Conservation (phyloP, 2,329 filamentous ascomycete genomes). For the Neurospora sp. region DNA sequence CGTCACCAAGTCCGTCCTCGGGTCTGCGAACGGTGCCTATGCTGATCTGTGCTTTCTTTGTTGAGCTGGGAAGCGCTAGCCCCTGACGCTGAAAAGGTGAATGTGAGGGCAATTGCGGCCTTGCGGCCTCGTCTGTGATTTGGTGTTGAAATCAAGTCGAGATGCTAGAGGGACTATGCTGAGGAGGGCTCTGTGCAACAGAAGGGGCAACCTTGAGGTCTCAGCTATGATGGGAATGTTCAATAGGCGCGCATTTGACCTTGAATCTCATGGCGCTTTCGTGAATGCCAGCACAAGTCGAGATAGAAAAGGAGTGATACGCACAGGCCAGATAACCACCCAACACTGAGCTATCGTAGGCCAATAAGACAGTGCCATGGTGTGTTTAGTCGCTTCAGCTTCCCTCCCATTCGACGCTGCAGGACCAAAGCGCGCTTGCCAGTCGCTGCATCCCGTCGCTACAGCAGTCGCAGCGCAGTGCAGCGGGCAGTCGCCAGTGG, state of each 20-base stretch:
- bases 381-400: background rate
- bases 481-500: background rate
- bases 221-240: background rate
- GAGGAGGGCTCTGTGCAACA: background rate
- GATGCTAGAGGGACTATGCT: background rate
- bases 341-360: background rate
- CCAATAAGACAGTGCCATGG: background rate
- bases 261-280: background rate
- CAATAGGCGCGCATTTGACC: background rate
- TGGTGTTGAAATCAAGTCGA: background rate
- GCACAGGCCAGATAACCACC: background rate
- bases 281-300: background rate
- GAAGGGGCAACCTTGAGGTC: background rate
- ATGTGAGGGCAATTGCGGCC: background rate
- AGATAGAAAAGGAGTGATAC: background rate
- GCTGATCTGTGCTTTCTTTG: background rate
- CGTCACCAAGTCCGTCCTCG: background rate
- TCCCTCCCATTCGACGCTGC: background rate
- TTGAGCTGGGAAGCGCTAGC: background rate
- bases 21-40: background rate
- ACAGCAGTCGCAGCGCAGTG: background rate
- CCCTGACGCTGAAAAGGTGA: background rate
- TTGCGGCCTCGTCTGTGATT: background rate
- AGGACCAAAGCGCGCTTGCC: background rate
- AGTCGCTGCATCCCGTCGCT: background rate